Base-by-base conservation (phyloP, 495 filamentous ascomycete species). In the Penicillium odoratum region DNA sequence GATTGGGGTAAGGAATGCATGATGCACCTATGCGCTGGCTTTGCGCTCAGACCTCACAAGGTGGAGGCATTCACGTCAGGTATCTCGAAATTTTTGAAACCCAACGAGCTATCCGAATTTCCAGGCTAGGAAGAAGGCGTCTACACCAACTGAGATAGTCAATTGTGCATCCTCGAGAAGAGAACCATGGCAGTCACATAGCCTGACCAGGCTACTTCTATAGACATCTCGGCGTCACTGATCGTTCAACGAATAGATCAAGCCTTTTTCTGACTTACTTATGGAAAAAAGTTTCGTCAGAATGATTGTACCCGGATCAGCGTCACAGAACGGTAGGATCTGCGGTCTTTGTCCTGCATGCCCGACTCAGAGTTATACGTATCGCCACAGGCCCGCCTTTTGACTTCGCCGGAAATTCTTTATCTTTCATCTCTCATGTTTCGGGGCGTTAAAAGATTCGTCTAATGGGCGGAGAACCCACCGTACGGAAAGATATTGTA, bases 231-330 rank as follows among this genome's bases (percentile, higher is more conserved):
- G 2, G 30, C 48, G 4, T 36, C 48, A 11, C 28, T 13, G 30
- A 51, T 51, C 11, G 15, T 51, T 36, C 18, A 47, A 54, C 15
- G 13, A 13, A 33, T 46, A 0, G 18, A 53, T 43, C 5, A 33
- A 88, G 69, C 93, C 93, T 25, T 96, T 97, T 70, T 96, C 93
- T 49, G 81, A 88, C 38, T 97, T 97, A 69, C 80, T 98, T 47
- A 97, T 92, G 0, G 94, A 98, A 66, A 86, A 77, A 38, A 97
- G 93, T 74, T 88, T 52, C 89, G 94, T 18, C 89, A 94, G 59
- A 94, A 98, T 78, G 92, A 94, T 68, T 98, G 98, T 68, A 84
- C 98, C 42, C 88, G 94, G 52, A 97, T 98, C 58, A 95, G 90
- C 53, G 80, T 98, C 51, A 97, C 94, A 13, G 94, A 98, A 74